These are phyloP conservation scores for Agaricus bisporus DNA, from an alignment of 768 basidiomycete species.

Conservation along the genomic window DNA sequence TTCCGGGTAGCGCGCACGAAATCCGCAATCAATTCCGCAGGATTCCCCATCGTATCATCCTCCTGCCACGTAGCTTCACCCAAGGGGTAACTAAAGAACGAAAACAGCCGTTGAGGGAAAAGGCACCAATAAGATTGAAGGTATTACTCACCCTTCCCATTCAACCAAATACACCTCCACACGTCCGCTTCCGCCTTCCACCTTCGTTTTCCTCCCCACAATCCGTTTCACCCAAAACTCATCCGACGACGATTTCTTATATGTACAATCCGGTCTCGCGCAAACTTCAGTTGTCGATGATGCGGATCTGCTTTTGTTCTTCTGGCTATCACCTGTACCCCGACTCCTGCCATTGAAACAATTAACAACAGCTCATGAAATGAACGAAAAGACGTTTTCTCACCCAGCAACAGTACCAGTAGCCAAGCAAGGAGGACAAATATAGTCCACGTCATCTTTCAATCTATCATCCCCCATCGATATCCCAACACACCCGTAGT, in stretches of 20 bases:
- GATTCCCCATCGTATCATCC: slow-evolving; percentile 23
- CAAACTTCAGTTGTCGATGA: slow-evolving; percentile 9
- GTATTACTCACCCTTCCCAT: slow-evolving; percentile 29
- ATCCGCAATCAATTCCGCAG: slow-evolving; percentile 20
- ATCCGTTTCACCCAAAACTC: slow-evolving; percentile 27
- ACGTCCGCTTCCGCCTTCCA: slow-evolving; percentile 14
- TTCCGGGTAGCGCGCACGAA: slow-evolving; percentile 19
- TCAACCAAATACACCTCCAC: slow-evolving; percentile 24
- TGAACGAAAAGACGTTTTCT: background rate
- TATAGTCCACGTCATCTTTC: slow-evolving; percentile 22
- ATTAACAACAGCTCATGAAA: background rate
- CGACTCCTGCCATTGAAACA: background rate
- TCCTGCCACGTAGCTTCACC: slow-evolving; percentile 28
- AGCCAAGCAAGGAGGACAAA: slow-evolving; percentile 34
- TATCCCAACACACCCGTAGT: slow-evolving; percentile 43
- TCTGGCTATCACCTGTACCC: background rate
- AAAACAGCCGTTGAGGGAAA: background rate
- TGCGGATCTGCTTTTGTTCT: background rate
- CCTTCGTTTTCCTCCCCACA: slow-evolving; percentile 21
- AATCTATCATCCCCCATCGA: slow-evolving; percentile 26
- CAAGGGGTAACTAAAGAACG: slow-evolving; percentile 23
- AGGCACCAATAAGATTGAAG: background rate
- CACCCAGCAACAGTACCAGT: slow-evolving; percentile 18
- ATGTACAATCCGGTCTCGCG: slow-evolving; percentile 23
- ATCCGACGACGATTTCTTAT: slow-evolving; percentile 2